Conservation (phyloP, 129 eudicot species). For the Arctium lappa region DNA sequence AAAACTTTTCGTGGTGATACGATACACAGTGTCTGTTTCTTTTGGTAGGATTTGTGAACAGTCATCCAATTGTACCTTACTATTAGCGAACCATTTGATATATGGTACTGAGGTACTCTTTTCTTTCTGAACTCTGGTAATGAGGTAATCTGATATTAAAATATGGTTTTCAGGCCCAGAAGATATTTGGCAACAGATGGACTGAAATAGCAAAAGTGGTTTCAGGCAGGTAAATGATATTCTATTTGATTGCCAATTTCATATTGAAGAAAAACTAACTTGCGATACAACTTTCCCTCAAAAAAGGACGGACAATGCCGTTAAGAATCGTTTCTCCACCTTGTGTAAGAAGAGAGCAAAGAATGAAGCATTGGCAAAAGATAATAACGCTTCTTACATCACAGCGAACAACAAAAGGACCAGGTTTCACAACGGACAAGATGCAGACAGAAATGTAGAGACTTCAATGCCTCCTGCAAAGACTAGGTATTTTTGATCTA, state of each 20-base stretch:
- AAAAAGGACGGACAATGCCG: slow-evolving; percentile 95
- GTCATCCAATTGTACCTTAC: background rate
- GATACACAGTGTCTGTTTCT: background rate
- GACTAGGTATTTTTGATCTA: slow-evolving; percentile 51
- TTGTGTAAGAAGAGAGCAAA: slow-evolving; percentile 96
- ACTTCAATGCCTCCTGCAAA: slow-evolving; percentile 55
- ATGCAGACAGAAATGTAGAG: slow-evolving; percentile 39
- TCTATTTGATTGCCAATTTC: background rate
- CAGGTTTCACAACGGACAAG: slow-evolving; percentile 44
- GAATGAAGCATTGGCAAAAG: slow-evolving; percentile 84
- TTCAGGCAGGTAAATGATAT: slow-evolving; percentile 85
- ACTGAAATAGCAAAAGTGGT: slow-evolving; percentile 99
- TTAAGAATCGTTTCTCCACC: slow-evolving; percentile 93
- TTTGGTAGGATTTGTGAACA: background rate
- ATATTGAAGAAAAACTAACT: background rate
- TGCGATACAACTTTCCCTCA: background rate
- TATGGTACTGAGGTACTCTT: slow-evolving; percentile 8
- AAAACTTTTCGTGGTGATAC: background rate
- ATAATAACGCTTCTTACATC: slow-evolving; percentile 54
- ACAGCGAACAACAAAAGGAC: slow-evolving; percentile 77
- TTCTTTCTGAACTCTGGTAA: background rate
- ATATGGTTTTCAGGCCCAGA: slow-evolving; percentile 73
- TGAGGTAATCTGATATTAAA: slow-evolving; percentile 21
- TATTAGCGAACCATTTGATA: background rate
- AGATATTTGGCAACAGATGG: slow-evolving; percentile 97